phyloP scores from a whole-genome alignment of 179 eudicot genomes.

The Patellifolia procumbens region DNA sequence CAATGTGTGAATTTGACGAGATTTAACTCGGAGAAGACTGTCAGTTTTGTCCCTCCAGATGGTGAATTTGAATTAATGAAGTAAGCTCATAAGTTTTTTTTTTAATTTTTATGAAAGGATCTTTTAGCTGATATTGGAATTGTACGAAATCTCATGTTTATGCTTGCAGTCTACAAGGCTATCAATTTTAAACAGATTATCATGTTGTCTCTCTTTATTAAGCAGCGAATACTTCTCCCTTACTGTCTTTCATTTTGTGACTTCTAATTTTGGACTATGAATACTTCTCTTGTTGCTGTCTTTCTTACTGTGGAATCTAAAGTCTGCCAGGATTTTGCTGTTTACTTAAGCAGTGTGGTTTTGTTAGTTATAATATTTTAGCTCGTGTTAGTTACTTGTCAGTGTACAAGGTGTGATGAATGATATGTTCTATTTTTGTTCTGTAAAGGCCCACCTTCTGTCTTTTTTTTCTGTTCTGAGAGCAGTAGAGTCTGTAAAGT shows the following conservation, averaged over 20 bases:
- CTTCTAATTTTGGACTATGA: too few relatives aligned
- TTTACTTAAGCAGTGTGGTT: not conserved
- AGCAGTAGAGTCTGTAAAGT: too few relatives aligned
- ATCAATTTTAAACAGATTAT: not conserved
- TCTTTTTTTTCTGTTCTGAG: not conserved
- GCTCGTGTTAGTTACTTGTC: not conserved
- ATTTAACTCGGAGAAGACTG: slow-evolving; percentile 98
- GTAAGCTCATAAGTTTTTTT: slow-evolving; percentile 48
- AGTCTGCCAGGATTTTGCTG: not conserved
- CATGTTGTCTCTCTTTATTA: not conserved
- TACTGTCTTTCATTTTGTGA: not conserved
- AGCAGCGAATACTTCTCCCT: not conserved
- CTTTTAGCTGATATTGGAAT: not conserved
- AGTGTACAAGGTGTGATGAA: not conserved
- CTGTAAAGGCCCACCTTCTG: not conserved
- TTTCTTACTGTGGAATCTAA: not conserved
- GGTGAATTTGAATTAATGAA: slow-evolving; percentile 99
- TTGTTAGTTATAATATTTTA: not conserved
- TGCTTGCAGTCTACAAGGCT: not conserved
- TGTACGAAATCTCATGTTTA: not conserved
- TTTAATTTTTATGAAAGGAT: slow-evolving; percentile 1
- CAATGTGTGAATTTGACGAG: slow-evolving; percentile 98
- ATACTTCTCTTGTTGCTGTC: too few relatives aligned
- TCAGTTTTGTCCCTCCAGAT: slow-evolving; percentile 99
- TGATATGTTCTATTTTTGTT: not conserved